Percentiles rank a stretch among this genome's conserved stretches.
These are phyloP conservation scores for Fusarium musae DNA, from an alignment of 2,329 filamentous ascomycete genomes.

Conservation along the genomic window DNA sequence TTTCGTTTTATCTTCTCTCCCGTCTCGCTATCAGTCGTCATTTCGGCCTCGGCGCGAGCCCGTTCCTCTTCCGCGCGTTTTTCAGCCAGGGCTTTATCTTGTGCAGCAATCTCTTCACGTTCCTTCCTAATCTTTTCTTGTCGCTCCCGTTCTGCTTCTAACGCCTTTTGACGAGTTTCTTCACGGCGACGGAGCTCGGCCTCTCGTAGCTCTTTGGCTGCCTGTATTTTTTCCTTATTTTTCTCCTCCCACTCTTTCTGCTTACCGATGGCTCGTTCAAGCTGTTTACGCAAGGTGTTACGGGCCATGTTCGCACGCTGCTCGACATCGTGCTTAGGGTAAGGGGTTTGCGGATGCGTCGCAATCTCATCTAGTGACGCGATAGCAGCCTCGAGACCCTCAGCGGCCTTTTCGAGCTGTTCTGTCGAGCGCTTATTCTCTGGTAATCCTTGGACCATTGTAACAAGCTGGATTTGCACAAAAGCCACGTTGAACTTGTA, in stretches of 20 bases:
- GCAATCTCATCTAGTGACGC: conserved; percentile 74
- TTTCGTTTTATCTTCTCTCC: conserved; percentile 84
- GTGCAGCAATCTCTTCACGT: conserved; percentile 80
- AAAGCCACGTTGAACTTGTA: conserved; percentile 99
- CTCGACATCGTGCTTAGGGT: conserved; percentile 89
- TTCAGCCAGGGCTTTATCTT: conserved; percentile 78
- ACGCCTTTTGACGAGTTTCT: conserved; percentile 74
- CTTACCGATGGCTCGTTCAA: conserved; percentile 84
- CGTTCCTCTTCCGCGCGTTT: conserved; percentile 59
- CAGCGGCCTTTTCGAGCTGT: conserved; percentile 83
- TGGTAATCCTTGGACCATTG: conserved; percentile 77
- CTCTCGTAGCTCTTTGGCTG: conserved; percentile 82
- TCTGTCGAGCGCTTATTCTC: conserved; percentile 81
- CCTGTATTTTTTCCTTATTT: conserved; percentile 87
- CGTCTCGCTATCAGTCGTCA: conserved; percentile 84
- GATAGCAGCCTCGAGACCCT: conserved; percentile 88
- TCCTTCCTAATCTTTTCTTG: conserved; percentile 88
- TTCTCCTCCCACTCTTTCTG: conserved; percentile 94
- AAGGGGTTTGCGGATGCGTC: conserved; percentile 76
- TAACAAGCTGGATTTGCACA: conserved; percentile 93
- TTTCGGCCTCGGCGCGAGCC: conserved; percentile 70
- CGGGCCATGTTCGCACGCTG: conserved; percentile 97
- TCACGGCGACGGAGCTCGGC: conserved; percentile 82
- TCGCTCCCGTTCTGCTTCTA: conserved; percentile 77
- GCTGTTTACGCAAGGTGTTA: conserved; percentile 92